These are phyloP conservation scores for Macroventuria anomochaeta DNA, from an alignment of 2,329 filamentous ascomycete species.

Conservation along the genomic window DNA sequence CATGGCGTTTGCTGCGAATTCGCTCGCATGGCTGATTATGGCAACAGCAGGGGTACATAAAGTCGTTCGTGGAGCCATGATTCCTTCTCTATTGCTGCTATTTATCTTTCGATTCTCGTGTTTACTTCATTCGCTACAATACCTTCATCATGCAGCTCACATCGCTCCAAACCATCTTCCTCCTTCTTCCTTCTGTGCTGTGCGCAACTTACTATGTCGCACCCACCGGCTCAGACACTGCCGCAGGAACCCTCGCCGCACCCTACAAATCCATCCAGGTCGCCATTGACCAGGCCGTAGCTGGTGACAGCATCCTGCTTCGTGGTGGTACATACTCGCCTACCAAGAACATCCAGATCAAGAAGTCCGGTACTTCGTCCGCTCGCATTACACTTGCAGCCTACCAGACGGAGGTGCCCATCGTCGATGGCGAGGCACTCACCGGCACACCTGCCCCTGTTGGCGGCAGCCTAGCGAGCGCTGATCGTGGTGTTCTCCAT, in stretches of 20 bases:
- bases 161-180: constrained; percentile 16
- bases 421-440: constrained; percentile 55
- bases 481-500: constrained; percentile 57
- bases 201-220: constrained; percentile 55
- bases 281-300: constrained; percentile 54
- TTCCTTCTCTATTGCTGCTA: not conserved
- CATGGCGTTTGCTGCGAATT: not conserved
- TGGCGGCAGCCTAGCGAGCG: constrained; percentile 49
- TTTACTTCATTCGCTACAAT: not conserved
- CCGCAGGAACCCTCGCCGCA: constrained; percentile 49
- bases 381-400: constrained; percentile 53
- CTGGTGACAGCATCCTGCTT: constrained; percentile 57
- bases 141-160: constrained; percentile 19
- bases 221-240: constrained; percentile 49
- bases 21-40: not conserved
- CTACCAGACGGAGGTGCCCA: constrained; percentile 54
- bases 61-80: constrained; percentile 50
- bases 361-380: constrained; percentile 47
- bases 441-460: constrained; percentile 53
- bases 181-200: constrained; percentile 19
- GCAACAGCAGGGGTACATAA: constrained; percentile 15
- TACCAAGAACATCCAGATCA: constrained; percentile 58
- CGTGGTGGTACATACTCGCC: constrained; percentile 55
- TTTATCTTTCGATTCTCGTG: not conserved
- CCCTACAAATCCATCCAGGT: constrained; percentile 57